phyloP scores from a whole-genome alignment of 2,329 filamentous ascomycete genomes.

The Didymella exigua region DNA sequence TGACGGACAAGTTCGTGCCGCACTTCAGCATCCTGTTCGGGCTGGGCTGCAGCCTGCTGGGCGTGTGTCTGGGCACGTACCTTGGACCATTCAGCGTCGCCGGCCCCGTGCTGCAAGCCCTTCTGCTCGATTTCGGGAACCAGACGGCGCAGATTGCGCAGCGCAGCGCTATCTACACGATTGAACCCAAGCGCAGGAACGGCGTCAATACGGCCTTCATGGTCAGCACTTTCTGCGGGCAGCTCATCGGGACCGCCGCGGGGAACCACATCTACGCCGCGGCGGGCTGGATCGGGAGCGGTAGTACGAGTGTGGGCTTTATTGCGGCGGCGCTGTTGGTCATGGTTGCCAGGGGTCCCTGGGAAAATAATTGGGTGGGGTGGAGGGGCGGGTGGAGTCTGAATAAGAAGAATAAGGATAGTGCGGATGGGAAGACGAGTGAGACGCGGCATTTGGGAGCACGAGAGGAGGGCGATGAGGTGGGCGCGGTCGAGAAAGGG shows the following conservation, averaged over 20 bases:
- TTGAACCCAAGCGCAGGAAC: slow-evolving; percentile 74
- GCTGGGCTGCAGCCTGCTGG: slow-evolving; percentile 62
- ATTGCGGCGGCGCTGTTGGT: slow-evolving; percentile 56
- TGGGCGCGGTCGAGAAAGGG: slow-evolving; percentile 26
- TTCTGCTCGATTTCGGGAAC: slow-evolving; percentile 72
- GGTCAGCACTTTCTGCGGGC: slow-evolving; percentile 75
- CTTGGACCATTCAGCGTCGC: slow-evolving; percentile 69
- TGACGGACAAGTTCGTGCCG: slow-evolving; percentile 74
- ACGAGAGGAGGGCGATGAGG: slow-evolving; percentile 18
- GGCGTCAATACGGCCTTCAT: slow-evolving; percentile 83
- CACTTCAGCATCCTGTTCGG: slow-evolving; percentile 71
- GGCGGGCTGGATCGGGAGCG: slow-evolving; percentile 63
- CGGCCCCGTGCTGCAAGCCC: slow-evolving; percentile 74
- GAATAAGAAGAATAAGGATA: slow-evolving; percentile 49
- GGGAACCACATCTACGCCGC: slow-evolving; percentile 62
- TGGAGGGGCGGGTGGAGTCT: slow-evolving; percentile 65
- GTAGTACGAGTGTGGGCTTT: slow-evolving; percentile 63
- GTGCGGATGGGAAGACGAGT: slow-evolving; percentile 48
- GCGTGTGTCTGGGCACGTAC: slow-evolving; percentile 71
- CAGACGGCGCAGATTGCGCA: slow-evolving; percentile 79
- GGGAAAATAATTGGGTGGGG: slow-evolving; percentile 64
- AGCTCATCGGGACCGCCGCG: slow-evolving; percentile 67
- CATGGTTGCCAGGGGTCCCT: slow-evolving; percentile 59
- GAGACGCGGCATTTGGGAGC: slow-evolving; percentile 24
- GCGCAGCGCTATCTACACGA: slow-evolving; percentile 69